A percentile compares a stretch with the other conserved stretches of the same genome.
Evolutionary conservation across 1,139 yeast species (phyloP).

Genomic region (Diutina mesorugosa): DNA sequence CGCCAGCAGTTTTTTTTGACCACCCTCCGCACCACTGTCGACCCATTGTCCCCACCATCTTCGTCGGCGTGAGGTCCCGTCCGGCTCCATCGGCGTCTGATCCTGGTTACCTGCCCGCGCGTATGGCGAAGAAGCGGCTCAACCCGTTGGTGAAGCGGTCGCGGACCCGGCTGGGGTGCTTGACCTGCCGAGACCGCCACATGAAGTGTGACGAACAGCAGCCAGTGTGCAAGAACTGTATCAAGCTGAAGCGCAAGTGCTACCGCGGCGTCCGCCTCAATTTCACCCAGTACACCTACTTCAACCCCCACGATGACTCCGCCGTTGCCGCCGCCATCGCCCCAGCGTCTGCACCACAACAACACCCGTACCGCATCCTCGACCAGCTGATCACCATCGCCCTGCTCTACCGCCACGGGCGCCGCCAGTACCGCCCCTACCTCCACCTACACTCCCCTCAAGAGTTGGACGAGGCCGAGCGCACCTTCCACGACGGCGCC

Average conservation of each 20-base stretch:
- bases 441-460: background rate
- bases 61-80: background rate
- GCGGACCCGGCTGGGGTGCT: conserved; percentile 33
- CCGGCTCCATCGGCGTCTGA: background rate
- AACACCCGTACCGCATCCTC: background rate
- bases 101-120: background rate
- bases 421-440: background rate
- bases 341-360: background rate
- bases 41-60: background rate
- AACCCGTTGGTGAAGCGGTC: conserved; percentile 5
- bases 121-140: conserved; percentile 2
- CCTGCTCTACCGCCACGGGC: background rate
- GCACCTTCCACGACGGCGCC: background rate
- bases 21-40: background rate
- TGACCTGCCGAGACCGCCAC: conserved; percentile 35
- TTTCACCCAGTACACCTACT: conserved; percentile 30
- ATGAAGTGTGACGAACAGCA: conserved; percentile 36
- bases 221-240: conserved; percentile 33
- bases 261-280: conserved; percentile 32
- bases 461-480: background rate
- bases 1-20: background rate
- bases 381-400: conserved; percentile 3
- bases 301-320: conserved; percentile 17
- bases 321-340: background rate
- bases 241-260: conserved; percentile 28